These are phyloP conservation scores for Cunninghamia lanceolata DNA, from an alignment of 75 land plant species.

Conservation along the genomic window DNA sequence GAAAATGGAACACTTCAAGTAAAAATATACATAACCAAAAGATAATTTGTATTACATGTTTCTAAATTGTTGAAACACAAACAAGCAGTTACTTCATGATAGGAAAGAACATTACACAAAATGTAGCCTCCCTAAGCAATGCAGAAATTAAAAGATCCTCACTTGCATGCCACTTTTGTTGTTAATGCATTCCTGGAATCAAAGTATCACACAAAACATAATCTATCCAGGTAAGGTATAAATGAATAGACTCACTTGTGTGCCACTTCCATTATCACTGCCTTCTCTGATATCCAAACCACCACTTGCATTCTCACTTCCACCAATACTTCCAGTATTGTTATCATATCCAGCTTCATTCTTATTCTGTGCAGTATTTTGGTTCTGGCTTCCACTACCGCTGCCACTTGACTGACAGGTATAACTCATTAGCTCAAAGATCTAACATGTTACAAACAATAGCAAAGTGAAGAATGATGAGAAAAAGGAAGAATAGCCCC, in stretches of 20 bases:
- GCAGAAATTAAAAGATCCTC: neutral
- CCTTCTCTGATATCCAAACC: constrained; percentile 22
- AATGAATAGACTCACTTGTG: constrained; percentile 38
- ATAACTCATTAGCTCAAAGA: neutral
- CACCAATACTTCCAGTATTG: constrained; percentile 23
- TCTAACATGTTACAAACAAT: neutral
- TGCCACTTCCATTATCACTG: constrained; percentile 44
- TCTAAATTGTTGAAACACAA: neutral
- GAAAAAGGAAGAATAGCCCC: neutral
- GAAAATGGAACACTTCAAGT: neutral
- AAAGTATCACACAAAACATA: neutral
- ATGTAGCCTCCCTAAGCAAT: neutral
- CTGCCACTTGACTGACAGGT: constrained; percentile 35
- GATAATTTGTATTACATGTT: neutral
- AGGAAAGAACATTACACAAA: neutral
- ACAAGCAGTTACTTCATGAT: neutral
- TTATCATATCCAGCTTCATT: constrained; percentile 23
- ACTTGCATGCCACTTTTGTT: neutral
- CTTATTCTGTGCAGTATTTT: constrained; percentile 15
- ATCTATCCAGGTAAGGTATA: neutral
- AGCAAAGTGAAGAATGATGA: neutral
- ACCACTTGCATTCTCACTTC: constrained; percentile 30
- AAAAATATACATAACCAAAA: neutral
- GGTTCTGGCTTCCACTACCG: constrained; percentile 12
- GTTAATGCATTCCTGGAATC: neutral